Conservation (phyloP, 768 basidiomycete genomes). For the Amanita molliuscula region DNA sequence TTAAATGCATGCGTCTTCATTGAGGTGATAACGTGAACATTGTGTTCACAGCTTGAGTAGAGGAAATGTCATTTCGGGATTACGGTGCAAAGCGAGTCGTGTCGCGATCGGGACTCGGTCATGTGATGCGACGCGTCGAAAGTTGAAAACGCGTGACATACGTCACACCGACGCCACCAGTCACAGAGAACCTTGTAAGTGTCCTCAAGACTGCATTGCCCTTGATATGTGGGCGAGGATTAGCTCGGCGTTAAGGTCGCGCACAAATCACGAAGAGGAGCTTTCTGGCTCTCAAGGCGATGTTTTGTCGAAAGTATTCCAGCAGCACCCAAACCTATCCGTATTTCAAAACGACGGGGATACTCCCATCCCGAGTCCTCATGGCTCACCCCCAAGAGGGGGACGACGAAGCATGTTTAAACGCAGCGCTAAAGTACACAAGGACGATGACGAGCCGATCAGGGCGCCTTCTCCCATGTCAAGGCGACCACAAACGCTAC, state of each 20-base stretch:
- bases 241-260: conserved; percentile 41
- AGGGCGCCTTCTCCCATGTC: conserved; percentile 25
- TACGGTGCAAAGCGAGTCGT: no score
- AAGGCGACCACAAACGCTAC: conserved; percentile 21
- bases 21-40: no score
- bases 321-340: conserved; percentile 55
- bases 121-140: conserved; percentile 12
- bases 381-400: conserved; percentile 40
- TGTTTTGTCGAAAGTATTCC: conserved; percentile 41
- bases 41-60: no score
- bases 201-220: background rate
- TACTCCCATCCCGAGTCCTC: conserved; percentile 25
- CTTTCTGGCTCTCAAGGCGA: conserved; percentile 23
- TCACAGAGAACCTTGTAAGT: conserved; percentile 3
- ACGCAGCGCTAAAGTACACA: conserved; percentile 33
- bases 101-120: background rate
- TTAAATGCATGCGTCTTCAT: no score
- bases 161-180: conserved; percentile 8
- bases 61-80: no score
- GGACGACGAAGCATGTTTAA: conserved; percentile 42
- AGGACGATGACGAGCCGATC: conserved; percentile 28
- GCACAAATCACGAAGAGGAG: conserved; percentile 21
- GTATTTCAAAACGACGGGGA: conserved; percentile 32
- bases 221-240: conserved; percentile 53
- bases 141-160: conserved; percentile 6